Base-by-base conservation (phyloP, 2,329 filamentous ascomycete species). In the Alternaria tenuissima region DNA sequence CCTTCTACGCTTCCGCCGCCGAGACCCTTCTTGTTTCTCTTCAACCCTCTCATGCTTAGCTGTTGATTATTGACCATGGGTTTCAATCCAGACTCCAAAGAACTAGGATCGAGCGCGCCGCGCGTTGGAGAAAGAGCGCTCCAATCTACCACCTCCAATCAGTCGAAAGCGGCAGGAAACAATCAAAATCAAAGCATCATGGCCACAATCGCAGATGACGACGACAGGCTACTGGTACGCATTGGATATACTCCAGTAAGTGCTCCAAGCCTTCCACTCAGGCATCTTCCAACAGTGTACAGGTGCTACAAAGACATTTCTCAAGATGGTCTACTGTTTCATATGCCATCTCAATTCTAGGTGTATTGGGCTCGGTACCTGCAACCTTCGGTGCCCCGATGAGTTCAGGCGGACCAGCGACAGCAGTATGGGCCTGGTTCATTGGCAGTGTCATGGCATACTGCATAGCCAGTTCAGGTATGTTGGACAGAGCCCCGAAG, bases 261-360 rank as follows among this genome's bases (percentile, higher is more conserved):
- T 59, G 16, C 16, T 48, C 28, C 16, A 47, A n/a, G 7, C 7
- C 20, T 9, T 26, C n/a, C 18, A 20, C 16, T 28, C n/a, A 28
- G 42, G 28, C 16, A 47, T 30, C 47, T 26, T 63, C 68, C 71
- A 60, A 79, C 67, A 44, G 30, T 24, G 4, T 26, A 7, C 43
- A 89, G 87, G 87, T 89, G 72, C 71, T 89, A 26, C 81, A 81
- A 66, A 82, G 88, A 55, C 86, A 89, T 66, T 89, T 90, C 70
- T 88, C 85, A 38, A 87, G 86, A 82, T 89, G 86, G 86, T 89
- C 87, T 4, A 89, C 87, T 3, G 80, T 89, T 4, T 89, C 87
- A 4, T 89, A 89, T 76, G 87, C 87, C 26, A 88, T 89, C 61
- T 89, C 87, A 11, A 88, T 89, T 62, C 78, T 89, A 6, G 87